Evolutionary conservation across 1,284 basidiomycete species (phyloP).

Genomic region (Macrocystidia cucumis): DNA sequence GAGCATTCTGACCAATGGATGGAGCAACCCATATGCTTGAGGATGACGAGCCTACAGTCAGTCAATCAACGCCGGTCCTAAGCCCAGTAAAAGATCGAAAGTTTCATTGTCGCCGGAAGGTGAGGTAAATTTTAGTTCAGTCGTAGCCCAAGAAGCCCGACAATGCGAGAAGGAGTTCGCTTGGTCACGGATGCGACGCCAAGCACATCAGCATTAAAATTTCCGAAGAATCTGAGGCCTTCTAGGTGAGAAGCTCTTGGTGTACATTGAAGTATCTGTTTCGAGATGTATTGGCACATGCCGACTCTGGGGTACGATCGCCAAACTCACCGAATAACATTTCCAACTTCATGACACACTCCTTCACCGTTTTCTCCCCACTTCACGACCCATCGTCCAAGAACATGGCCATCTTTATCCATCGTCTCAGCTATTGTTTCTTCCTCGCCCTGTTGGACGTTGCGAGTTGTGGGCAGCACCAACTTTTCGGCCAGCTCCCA

Average conservation of each 20-base stretch:
- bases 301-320: slow-evolving; percentile 3
- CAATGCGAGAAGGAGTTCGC: too few relatives aligned
- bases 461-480: slow-evolving; percentile 33
- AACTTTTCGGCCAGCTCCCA: slow-evolving; percentile 67
- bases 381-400: slow-evolving; percentile 73
- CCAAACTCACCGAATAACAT: slow-evolving; percentile 50
- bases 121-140: too few relatives aligned
- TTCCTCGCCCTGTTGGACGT: slow-evolving; percentile 40
- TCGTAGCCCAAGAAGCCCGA: too few relatives aligned
- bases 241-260: slow-evolving; percentile 55
- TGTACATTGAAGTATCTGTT: slow-evolving; percentile 75
- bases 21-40: too few relatives aligned
- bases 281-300: slow-evolving; percentile 17
- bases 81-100: too few relatives aligned
- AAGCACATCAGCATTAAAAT: too few relatives aligned
- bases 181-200: too few relatives aligned
- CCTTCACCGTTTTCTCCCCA: slow-evolving; percentile 64
- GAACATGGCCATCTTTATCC: slow-evolving; percentile 50
- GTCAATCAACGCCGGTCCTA: too few relatives aligned
- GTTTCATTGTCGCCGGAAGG: too few relatives aligned
- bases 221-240: neutral
- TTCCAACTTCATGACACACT: slow-evolving; percentile 50
- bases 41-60: too few relatives aligned
- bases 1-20: too few relatives aligned
- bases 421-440: slow-evolving; percentile 75